These are phyloP conservation scores for Berberis thunbergii DNA, from an alignment of 164 flowering plant genomes.

Conservation along the genomic window DNA sequence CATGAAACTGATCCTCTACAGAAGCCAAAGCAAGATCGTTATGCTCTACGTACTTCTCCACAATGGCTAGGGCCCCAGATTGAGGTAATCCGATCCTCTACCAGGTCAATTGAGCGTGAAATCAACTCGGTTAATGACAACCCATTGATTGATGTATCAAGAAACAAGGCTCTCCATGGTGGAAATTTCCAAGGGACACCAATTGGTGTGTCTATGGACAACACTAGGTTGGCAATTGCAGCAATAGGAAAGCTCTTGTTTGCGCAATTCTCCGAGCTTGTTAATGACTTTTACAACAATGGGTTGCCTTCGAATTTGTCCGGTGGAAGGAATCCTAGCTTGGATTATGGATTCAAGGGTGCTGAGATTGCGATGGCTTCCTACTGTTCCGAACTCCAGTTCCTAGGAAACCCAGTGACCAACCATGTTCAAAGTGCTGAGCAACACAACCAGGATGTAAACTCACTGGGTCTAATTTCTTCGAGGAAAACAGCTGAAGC, in stretches of 20 bases:
- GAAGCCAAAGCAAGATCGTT: slow-evolving; percentile 60
- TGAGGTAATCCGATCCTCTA: slow-evolving; percentile 49
- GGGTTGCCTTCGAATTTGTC: slow-evolving; percentile 57
- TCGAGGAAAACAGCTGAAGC: slow-evolving; percentile 54
- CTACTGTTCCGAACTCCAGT: slow-evolving; percentile 60
- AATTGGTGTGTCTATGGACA: slow-evolving; percentile 69
- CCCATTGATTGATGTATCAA: slow-evolving; percentile 52
- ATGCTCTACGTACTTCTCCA: slow-evolving; percentile 58
- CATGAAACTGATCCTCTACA: slow-evolving; percentile 51
- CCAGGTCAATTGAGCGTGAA: slow-evolving; percentile 49
- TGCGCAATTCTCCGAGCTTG: slow-evolving; percentile 62
- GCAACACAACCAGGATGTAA: slow-evolving; percentile 66
- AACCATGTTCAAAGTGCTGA: slow-evolving; percentile 65
- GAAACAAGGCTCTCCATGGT: slow-evolving; percentile 57
- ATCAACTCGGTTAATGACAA: slow-evolving; percentile 64
- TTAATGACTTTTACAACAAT: slow-evolving; percentile 57
- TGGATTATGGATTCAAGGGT: slow-evolving; percentile 60
- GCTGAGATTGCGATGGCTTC: slow-evolving; percentile 59
- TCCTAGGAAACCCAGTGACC: slow-evolving; percentile 57
- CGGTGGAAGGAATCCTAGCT: slow-evolving; percentile 56
- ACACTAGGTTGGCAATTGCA: slow-evolving; percentile 47
- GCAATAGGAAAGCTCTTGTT: slow-evolving; percentile 60
- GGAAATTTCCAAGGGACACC: slow-evolving; percentile 71
- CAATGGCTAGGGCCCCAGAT: slow-evolving; percentile 57
- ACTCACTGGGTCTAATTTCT: slow-evolving; percentile 56